Evolutionary conservation across 2,329 filamentous ascomycete species (phyloP), one percentile per base, ranked within the genome.

Genomic region (Phoma sp.): DNA sequence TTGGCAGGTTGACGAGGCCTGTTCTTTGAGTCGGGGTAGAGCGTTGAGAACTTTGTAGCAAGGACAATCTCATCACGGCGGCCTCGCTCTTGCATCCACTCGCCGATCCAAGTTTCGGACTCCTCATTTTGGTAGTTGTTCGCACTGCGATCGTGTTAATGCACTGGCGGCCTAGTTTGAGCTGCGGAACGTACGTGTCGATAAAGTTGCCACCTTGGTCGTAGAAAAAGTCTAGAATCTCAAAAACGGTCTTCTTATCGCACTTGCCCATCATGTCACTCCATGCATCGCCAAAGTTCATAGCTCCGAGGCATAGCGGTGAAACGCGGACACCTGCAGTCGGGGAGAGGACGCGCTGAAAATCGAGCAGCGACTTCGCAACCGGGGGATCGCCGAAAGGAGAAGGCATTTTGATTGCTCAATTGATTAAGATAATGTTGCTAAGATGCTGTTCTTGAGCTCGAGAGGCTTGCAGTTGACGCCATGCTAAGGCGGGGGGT

Each of bases 201-300:
- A 83, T 78, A 64, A 83, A 83, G 60, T 83, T 83, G 2, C 80
- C 81, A 12, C 80, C 80, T 14, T 76, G 65, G 4, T 77, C 65
- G 53, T 77, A 75, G 70, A 80, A 83, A 50, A 67, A 71, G 63
- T 83, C 80, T 5, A 83, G 65, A 4, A 83, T 75, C 23, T 70
- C 74, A 55, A 81, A 82, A 0, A 75, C 65, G 0, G 72, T 75
- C 28, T 80, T 72, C 57, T 81, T 81, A 50, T 69, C 73, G 48
- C 76, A 78, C 50, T 78, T 74, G 7, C 78, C 80, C 68, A 78
- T 70, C 29, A 59, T 38, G 1, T 60, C 59, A 40, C 68, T 59
- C 81, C 81, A 83, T 5, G 77, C 76, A 29, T 81, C 75, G 14
- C 81, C 82, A 60, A 84, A 82, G 64, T 80, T 84, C 81, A 84